Base-by-base conservation (phyloP, 495 filamentous ascomycete genomes). In the Parathielavia hyrcaniae region DNA sequence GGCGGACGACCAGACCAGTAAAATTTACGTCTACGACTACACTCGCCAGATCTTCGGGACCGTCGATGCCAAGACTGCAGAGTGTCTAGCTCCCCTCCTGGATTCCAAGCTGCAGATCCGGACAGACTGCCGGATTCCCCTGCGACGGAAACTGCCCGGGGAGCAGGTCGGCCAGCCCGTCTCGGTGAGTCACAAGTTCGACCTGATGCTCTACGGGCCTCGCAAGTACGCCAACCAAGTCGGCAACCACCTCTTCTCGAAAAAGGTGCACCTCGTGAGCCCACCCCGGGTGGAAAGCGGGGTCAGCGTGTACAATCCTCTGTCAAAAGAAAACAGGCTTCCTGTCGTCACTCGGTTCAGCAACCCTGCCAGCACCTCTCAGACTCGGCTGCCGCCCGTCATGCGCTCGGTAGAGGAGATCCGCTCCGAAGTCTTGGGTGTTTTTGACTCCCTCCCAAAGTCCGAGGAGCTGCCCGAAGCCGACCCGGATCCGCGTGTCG, bases 371-470 rank as follows among this genome's bases (percentile, higher is more conserved):
- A 58, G 44, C 50, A 52, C 62, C 57, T 34, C 56, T 7, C 43
- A 53, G 11, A 52, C 46, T 41, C 45, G 60, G 10, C 59, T 62
- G 11, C 57, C 67, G 36, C 64, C 64, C 14, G 69, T 69, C 5
- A 58, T 74, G 41, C 77, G 89, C 14, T 90, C 87, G 2, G 81
- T 82, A 4, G 91, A 97, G 63, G 91, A 97, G 69, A 84, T 95
- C 32, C 85, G 85, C 5, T 81, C 82, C 63, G 90, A 96, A 26
- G 87, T 96, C 13, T 80, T 89, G 68, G 83, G 82, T 40, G 89
- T 97, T 74, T 96, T 98, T 62, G 89, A 96, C 70, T 83, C 81
- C 14, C 80, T 97, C 16, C 75, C 81, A 16, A 81, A 86, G 60
- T 79, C 78, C 6, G 88, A 95, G 30, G 85, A 87, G 57, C 69